Evolutionary conservation across 306 rosid genomes (phyloP).

Genomic region (Medicago truncatula): DNA sequence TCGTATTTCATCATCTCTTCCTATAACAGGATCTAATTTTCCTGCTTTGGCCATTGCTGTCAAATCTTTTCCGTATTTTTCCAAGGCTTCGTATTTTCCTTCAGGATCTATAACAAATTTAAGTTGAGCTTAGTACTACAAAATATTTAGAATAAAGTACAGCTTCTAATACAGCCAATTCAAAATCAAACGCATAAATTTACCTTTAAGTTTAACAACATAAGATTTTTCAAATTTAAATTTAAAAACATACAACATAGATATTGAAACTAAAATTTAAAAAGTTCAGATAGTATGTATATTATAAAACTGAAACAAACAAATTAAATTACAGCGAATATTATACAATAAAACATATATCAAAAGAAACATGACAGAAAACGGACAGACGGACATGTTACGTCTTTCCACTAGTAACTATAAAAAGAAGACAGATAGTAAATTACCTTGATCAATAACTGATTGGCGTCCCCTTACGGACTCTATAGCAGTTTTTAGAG

Average conservation of each 20-base stretch:
- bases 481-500: slow-evolving; percentile 81
- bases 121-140: slow-evolving; percentile 25
- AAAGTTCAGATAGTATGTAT: neutral
- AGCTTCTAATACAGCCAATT: neutral
- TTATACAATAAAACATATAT: neutral
- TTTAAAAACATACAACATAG: neutral
- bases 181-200: neutral
- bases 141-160: slow-evolving; percentile 24
- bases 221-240: neutral
- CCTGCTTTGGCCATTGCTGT: slow-evolving; percentile 95
- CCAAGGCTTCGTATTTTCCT: slow-evolving; percentile 95
- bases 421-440: slow-evolving; percentile 15
- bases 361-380: neutral
- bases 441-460: slow-evolving; percentile 93
- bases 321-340: neutral
- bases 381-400: neutral
- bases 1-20: slow-evolving; percentile 99
- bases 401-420: neutral
- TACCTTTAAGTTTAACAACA: neutral
- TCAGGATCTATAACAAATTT: slow-evolving; percentile 82
- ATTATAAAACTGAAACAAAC: neutral
- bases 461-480: slow-evolving; percentile 91
- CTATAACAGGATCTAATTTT: slow-evolving; percentile 98
- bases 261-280: neutral
- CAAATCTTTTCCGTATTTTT: slow-evolving; percentile 96